phyloP scores from a whole-genome alignment of 305 asterid species.

The Solanum hybrid region DNA sequence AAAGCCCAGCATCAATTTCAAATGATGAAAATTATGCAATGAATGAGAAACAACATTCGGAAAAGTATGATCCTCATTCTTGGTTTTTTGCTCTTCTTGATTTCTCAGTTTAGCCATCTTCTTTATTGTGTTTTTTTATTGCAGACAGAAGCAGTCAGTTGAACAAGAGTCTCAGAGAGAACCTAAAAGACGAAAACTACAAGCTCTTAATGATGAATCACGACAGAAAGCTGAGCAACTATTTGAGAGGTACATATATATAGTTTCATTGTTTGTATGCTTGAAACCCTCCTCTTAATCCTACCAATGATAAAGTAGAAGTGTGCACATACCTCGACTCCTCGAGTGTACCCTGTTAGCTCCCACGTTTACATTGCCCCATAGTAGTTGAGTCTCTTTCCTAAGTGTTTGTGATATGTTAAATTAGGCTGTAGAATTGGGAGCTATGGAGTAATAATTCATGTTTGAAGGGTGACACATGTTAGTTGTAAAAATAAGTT shows the following conservation, averaged over 20 bases:
- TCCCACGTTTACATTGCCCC: background rate
- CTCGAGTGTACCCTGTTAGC: background rate
- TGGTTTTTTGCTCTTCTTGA: conserved; percentile 14
- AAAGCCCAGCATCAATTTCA: conserved; percentile 20
- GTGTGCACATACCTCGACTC: conserved; percentile 1
- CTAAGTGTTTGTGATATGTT: background rate
- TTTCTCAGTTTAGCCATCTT: conserved; percentile 3
- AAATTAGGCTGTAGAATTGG: background rate
- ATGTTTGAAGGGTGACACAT: conserved; percentile 4
- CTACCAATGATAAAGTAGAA: background rate
- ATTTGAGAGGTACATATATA: conserved; percentile 42
- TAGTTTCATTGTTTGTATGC: conserved; percentile 17
- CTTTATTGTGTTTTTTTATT: conserved; percentile 16
- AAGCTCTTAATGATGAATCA: conserved; percentile 35
- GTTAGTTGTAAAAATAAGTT: background rate
- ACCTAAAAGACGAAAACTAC: conserved; percentile 28
- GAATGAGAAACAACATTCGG: conserved; percentile 24
- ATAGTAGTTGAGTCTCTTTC: background rate
- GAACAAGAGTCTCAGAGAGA: conserved; percentile 31
- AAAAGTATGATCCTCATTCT: conserved; percentile 26
- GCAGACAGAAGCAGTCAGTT: conserved; percentile 36
- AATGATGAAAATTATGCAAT: conserved; percentile 7
- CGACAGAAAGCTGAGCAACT: conserved; percentile 50
- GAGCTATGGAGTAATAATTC: background rate
- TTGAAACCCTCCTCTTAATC: background rate